Base-by-base conservation (phyloP, 257 asterid species). In the Solanum chiquidenum region DNA sequence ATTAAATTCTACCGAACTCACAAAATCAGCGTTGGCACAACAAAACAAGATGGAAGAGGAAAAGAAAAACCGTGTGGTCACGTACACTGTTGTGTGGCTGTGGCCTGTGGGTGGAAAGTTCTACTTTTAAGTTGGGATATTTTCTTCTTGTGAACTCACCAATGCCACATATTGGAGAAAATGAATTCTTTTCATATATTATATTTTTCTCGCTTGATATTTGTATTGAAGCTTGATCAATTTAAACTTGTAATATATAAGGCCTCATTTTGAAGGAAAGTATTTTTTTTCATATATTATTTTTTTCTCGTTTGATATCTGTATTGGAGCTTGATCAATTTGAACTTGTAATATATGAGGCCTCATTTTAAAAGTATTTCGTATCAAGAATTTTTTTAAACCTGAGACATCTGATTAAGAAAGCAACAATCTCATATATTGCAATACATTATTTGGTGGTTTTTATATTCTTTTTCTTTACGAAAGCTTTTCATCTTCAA, bases 1-100 rank as follows among this genome's bases (percentile, higher is more conserved):
- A 69, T 31, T 29, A 1, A 16, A 35, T 73, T 73, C 0, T 2
- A 11, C 0, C 1, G 0, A 20, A 2, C 0, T 20, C 1, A 2
- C 29, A 5, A 9, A 73, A 20, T 73, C 18, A 9, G 9, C 29
- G 3, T 34, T 73, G 46, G 0, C 9, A 18, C 9, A 0, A 40
- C 25, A 13, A 77, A 42, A 25, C 7, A 42, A 5, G 4, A 7
- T 38, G 14, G 60, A n/a, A 7, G 23, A 42, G 11, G 62, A 77
- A 77, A 77, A 77, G 25, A 8, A 77, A 42, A 25, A 7, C 5
- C 7, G 27, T 3, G 23, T 25, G 60, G 84, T 77, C 64, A 42
- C 9, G 84, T 77, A 42, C n/a, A 77, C 25, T 7, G 37, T 25
- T 77, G 14, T 77, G 38, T 77, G 62, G 64, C 38, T 77, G 84